phyloP scores from a whole-genome alignment of 2,329 filamentous ascomycete genomes.

The Ophiostoma perfectum region DNA sequence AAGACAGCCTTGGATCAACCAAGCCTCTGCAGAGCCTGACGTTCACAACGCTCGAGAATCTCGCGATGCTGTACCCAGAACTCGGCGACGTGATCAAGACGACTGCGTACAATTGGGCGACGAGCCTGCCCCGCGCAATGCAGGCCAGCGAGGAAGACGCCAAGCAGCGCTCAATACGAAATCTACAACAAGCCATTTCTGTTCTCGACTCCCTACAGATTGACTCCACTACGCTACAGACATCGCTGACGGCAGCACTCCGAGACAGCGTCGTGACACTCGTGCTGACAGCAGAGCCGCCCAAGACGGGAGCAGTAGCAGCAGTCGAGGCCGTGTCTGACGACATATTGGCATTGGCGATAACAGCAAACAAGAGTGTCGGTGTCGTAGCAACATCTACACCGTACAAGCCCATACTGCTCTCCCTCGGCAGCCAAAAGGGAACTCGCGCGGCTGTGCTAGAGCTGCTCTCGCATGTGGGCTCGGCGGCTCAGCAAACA shows the following conservation, averaged over 20 bases:
- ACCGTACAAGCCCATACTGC: constrained; percentile 55
- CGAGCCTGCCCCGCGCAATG: constrained; percentile 74
- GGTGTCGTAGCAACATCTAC: neutral
- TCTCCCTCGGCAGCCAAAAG: constrained; percentile 61
- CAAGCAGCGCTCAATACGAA: constrained; percentile 66
- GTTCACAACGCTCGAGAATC: constrained; percentile 41
- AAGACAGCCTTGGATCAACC: neutral
- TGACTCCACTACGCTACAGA: constrained; percentile 61
- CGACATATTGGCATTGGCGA: constrained; percentile 19
- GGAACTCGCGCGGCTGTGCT: constrained; percentile 53
- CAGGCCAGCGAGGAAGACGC: constrained; percentile 74
- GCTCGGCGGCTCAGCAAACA: constrained; percentile 53
- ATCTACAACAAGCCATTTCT: constrained; percentile 68
- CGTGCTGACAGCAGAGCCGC: constrained; percentile 33
- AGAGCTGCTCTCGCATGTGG: constrained; percentile 52
- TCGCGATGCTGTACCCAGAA: constrained; percentile 50
- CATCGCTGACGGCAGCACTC: constrained; percentile 61
- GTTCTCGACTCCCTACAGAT: constrained; percentile 59
- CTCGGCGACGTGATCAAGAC: constrained; percentile 56
- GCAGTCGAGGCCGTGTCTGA: constrained; percentile 32
- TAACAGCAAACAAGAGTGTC: neutral
- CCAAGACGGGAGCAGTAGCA: constrained; percentile 30
- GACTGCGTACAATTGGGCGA: constrained; percentile 74
- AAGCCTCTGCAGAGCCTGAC: constrained; percentile 39
- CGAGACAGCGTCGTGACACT: constrained; percentile 63